phyloP scores from a whole-genome alignment of 768 basidiomycete species.

The Leccinum disarticulatum region DNA sequence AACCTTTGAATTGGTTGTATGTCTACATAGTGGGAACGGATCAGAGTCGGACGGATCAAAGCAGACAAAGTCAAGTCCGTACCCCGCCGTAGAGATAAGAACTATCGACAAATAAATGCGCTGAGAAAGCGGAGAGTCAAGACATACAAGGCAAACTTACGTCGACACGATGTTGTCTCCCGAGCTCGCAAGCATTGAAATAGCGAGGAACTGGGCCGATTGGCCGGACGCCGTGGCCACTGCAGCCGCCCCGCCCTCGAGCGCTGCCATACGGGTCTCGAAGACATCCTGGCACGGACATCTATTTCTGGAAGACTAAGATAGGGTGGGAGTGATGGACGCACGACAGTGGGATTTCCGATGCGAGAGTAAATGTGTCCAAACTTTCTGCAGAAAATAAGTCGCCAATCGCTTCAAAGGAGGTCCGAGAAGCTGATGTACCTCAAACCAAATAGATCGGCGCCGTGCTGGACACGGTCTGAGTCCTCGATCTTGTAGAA shows the following conservation, averaged over 20 bases:
- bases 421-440: slow-evolving; percentile 9
- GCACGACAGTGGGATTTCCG: slow-evolving; percentile 55
- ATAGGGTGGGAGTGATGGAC: slow-evolving; percentile 18
- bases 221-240: slow-evolving; percentile 59
- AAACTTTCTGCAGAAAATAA: slow-evolving; percentile 29
- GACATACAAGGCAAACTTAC: slow-evolving; percentile 29
- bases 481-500: neutral
- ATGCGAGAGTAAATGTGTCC: slow-evolving; percentile 59
- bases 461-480: slow-evolving; percentile 44
- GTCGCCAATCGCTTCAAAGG: neutral
- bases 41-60: neutral
- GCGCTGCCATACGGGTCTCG: slow-evolving; percentile 61
- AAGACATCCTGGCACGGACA: slow-evolving; percentile 52
- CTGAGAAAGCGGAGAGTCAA: neutral
- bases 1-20: slow-evolving; percentile 66
- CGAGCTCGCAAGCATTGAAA: slow-evolving; percentile 46
- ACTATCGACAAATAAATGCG: slow-evolving; percentile 20
- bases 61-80: slow-evolving; percentile 16
- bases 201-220: slow-evolving; percentile 60
- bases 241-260: slow-evolving; percentile 64
- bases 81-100: slow-evolving; percentile 63
- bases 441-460: slow-evolving; percentile 53
- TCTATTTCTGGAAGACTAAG: neutral
- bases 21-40: slow-evolving; percentile 37
- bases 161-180: slow-evolving; percentile 70